Evolutionary conservation across 306 rosid genomes (phyloP).

Genomic region (Vicia faba): DNA sequence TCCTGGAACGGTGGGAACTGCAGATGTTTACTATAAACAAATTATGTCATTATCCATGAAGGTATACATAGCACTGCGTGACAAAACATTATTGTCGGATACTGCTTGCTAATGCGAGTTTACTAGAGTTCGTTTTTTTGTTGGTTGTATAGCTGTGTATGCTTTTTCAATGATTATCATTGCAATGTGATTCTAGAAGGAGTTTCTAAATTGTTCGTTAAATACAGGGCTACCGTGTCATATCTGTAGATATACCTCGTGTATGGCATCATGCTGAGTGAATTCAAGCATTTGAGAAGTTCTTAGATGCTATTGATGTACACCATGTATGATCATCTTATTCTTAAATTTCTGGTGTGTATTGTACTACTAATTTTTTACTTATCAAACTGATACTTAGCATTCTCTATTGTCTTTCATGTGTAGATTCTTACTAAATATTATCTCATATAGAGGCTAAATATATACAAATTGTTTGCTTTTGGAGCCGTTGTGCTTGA

Average conservation of each 20-base stretch:
- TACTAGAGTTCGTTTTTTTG: constrained; percentile 17
- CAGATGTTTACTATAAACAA: constrained; percentile 96
- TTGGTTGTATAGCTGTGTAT: constrained; percentile 5
- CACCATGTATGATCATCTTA: constrained; percentile 73
- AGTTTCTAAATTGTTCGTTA: constrained; percentile 21
- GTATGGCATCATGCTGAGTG: constrained; percentile 94
- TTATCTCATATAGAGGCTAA: too few relatives aligned
- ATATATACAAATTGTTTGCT: constrained; percentile 27
- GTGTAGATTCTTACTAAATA: constrained; percentile 16
- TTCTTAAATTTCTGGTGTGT: constrained; percentile 25
- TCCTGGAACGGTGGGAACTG: constrained; percentile 97
- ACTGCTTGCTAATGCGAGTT: constrained; percentile 11
- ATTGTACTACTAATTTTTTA: constrained; percentile 24
- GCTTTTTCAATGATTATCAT: constrained; percentile 20
- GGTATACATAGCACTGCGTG: constrained; percentile 46
- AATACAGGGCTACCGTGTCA: constrained; percentile 91
- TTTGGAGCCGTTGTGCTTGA: constrained; percentile 23
- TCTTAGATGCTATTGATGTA: constrained; percentile 97
- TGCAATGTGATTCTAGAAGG: constrained; percentile 15
- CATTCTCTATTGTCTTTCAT: constrained; percentile 32
- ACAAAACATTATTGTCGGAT: constrained; percentile 7
- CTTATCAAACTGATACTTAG: constrained; percentile 24
- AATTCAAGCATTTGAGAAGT: constrained; percentile 95
- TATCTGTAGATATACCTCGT: constrained; percentile 92
- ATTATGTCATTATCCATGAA: constrained; percentile 89